Percentiles rank a stretch among this genome's conserved stretches.
Evolutionary conservation across 768 basidiomycete genomes (phyloP).

Genomic region (Leccinum arenicola): DNA sequence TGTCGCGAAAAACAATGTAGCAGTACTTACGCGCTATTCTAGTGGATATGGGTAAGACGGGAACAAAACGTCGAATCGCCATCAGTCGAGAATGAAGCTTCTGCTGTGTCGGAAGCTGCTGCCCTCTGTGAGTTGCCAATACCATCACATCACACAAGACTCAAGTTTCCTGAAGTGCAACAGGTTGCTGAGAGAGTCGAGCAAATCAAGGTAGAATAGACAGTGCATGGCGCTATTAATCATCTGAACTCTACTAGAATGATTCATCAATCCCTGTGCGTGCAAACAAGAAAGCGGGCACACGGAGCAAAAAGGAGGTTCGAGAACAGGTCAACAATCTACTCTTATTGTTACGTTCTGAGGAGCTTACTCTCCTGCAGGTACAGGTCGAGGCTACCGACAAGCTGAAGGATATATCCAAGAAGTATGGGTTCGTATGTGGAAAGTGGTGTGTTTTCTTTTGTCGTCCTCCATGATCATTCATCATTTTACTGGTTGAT

Average conservation of each 20-base stretch:
- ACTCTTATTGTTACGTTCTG: background rate
- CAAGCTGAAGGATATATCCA: conserved; percentile 59
- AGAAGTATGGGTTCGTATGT: conserved; percentile 47
- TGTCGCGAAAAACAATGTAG: background rate
- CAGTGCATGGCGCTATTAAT: background rate
- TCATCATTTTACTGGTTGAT: background rate
- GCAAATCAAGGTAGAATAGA: conserved; percentile 49
- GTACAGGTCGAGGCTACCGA: conserved; percentile 56
- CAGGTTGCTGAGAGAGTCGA: conserved; percentile 56
- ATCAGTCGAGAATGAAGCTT: conserved; percentile 11
- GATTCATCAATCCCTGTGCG: conserved; percentile 63
- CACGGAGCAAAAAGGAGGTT: conserved; percentile 72
- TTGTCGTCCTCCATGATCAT: background rate
- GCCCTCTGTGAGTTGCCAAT: conserved; percentile 35
- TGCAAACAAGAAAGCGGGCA: conserved; percentile 68
- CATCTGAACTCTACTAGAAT: conserved; percentile 40
- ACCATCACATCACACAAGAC: background rate
- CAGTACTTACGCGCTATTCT: background rate
- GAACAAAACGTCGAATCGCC: conserved; percentile 9
- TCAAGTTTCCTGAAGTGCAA: conserved; percentile 37
- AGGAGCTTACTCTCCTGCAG: conserved; percentile 32
- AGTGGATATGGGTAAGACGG: conserved; percentile 68
- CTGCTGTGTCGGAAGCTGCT: conserved; percentile 46
- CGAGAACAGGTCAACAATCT: conserved; percentile 54
- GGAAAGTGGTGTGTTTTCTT: conserved; percentile 62